Evolutionary conservation across 495 filamentous ascomycete species (phyloP), one percentile per base, ranked within the genome.

Genomic region (Hypoxylon fuscum): DNA sequence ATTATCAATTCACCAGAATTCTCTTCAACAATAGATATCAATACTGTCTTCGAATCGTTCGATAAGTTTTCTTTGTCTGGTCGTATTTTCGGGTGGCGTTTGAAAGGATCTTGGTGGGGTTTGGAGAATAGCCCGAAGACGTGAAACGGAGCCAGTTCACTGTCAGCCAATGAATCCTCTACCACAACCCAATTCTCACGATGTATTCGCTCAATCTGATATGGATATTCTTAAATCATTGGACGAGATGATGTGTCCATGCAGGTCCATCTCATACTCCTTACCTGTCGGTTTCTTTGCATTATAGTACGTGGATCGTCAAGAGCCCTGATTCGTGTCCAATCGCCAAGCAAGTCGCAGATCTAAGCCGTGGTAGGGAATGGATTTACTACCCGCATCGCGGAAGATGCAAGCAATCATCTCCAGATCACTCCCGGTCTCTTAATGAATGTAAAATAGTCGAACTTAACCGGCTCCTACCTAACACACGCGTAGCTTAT

Each of bases 211-310:
- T 47, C 42, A 49, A 56, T 46, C n/a, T 18, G 20, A 61, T 27
- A 57, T n/a, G 23, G 11, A 8, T 38, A 22, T 40, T 32, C 20
- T 34, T 21, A 27, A 62, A 47, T 54, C 42, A 66, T 66, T 66
- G 63, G 63, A 62, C 31, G 41, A 53, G 38, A 25, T 53, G 45
- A 57, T 51, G 44, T 67, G 23, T 50, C 41, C 54, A 47, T 72
- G 71, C 67, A 65, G 69, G 69, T 67, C 67, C 48, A 62, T 70
- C 51, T 46, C 35, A 50, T 43, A 51, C 31, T 60, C 27, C 54
- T 59, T 68, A 59, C 35, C 38, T 52, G 42, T 52, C 44, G 54
- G 67, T 66, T 62, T 66, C 63, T 21, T 62, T 32, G 44, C 37
- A 58, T 50, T 14, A 41, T 62, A 42, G 59, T 71, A 67, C 66